phyloP scores from a whole-genome alignment of 345 rosid species.

The Syzygium aromaticum region DNA sequence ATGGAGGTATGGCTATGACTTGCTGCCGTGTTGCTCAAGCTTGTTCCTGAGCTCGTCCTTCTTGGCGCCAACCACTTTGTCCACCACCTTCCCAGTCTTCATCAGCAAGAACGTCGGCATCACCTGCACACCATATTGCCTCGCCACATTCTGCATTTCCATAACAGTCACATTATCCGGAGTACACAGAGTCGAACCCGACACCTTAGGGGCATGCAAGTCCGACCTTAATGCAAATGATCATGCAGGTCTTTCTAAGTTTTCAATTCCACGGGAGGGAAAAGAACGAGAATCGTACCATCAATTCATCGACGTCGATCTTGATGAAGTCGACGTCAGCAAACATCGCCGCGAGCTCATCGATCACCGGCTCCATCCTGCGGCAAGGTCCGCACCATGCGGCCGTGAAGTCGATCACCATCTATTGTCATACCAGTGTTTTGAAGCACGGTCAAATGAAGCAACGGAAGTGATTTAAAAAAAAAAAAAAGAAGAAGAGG shows the following conservation, averaged over 20 bases:
- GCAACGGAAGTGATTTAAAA: background rate
- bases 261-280: background rate
- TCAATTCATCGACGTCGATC: constrained; percentile 57
- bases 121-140: constrained; percentile 21
- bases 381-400: constrained; percentile 82
- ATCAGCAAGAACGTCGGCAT: constrained; percentile 55
- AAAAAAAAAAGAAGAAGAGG: background rate
- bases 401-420: constrained; percentile 69
- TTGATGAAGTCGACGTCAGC: constrained; percentile 54
- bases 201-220: background rate
- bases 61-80: constrained; percentile 47
- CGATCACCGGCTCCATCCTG: constrained; percentile 37
- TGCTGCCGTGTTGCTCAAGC: constrained; percentile 34
- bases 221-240: background rate
- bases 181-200: background rate
- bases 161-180: background rate
- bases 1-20: background rate
- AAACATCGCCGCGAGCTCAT: constrained; percentile 46
- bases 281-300: constrained; percentile 11
- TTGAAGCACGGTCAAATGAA: too few species aligned
- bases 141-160: constrained; percentile 35
- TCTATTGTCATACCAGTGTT: constrained; percentile 11
- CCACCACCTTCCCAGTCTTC: constrained; percentile 55
- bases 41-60: constrained; percentile 44
- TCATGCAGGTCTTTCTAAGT: background rate